Conservation (phyloP, 176 grass and related monocot species). For the Calamus simplicifolius region DNA sequence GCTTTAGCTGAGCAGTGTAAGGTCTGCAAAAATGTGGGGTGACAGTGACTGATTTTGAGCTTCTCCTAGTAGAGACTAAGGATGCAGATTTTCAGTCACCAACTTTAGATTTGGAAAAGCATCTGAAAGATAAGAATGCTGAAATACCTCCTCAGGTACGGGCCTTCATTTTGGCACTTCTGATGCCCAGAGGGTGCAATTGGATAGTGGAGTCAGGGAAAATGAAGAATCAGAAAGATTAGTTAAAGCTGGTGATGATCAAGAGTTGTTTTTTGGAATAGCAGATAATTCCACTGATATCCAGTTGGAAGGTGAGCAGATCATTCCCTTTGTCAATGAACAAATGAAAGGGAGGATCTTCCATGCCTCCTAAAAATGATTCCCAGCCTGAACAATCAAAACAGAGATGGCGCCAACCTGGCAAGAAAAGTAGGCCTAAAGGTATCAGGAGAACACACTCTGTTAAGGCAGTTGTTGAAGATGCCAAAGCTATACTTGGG, state of each 20-base stretch:
- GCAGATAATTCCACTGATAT: conserved; percentile 69
- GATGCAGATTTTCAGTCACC: conserved; percentile 43
- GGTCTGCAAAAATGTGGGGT: conserved; percentile 69
- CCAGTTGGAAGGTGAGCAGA: conserved; percentile 26
- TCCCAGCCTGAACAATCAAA: conserved; percentile 49
- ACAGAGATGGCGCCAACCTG: conserved; percentile 23
- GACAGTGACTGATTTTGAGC: conserved; percentile 48
- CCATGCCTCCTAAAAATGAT: conserved; percentile 19
- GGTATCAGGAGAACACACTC: conserved; percentile 48
- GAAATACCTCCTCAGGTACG: conserved; percentile 24
- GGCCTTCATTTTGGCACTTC: conserved; percentile 29
- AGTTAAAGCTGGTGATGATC: conserved; percentile 32
- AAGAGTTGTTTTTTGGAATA: conserved; percentile 64
- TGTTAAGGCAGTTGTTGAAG: conserved; percentile 61
- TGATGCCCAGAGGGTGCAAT: conserved; percentile 29
- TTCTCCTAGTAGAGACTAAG: conserved; percentile 23
- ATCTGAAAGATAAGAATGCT: conserved; percentile 19
- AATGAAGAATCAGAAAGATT: conserved; percentile 39
- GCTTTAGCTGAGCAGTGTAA: conserved; percentile 53
- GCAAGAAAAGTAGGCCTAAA: conserved; percentile 34
- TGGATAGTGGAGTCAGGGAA: conserved; percentile 30
- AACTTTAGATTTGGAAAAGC: conserved; percentile 32
- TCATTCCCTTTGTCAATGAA: conserved; percentile 36
- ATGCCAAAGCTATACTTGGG: conserved; percentile 59
- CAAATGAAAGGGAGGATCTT: conserved; percentile 39